These are phyloP conservation scores for Poronia punctata DNA, from an alignment of 495 filamentous ascomycete species.

Conservation along the genomic window DNA sequence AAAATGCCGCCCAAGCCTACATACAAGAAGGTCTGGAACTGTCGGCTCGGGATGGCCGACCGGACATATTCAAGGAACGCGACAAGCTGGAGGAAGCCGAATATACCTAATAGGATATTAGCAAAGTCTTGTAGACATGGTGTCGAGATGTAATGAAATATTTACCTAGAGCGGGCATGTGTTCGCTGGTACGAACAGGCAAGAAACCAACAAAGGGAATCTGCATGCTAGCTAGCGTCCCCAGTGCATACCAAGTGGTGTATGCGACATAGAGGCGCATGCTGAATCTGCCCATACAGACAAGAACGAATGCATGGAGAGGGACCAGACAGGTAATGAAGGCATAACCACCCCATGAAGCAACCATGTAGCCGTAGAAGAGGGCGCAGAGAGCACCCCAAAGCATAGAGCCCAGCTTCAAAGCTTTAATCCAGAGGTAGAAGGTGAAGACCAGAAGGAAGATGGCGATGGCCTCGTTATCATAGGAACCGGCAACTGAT, in stretches of 20 bases:
- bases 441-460: constrained; percentile 98
- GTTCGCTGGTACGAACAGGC: constrained; percentile 93
- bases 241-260: constrained; percentile 95
- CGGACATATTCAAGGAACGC: constrained; percentile 90
- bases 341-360: constrained; percentile 98
- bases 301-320: constrained; percentile 88
- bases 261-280: constrained; percentile 92
- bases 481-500: constrained; percentile 96
- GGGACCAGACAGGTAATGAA: constrained; percentile 99
- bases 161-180: constrained; percentile 94
- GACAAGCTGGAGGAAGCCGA: constrained; percentile 90
- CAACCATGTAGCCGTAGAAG: constrained; percentile 99
- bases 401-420: constrained; percentile 91
- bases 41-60: constrained; percentile 76
- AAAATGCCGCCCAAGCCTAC: constrained; percentile 64
- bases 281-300: constrained; percentile 96
- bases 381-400: constrained; percentile 93
- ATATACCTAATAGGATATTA: constrained; percentile 64
- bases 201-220: constrained; percentile 98
- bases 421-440: constrained; percentile 96
- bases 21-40: constrained; percentile 85
- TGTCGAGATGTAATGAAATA: constrained; percentile 3
- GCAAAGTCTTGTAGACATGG: constrained; percentile 1
- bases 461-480: constrained; percentile 99
- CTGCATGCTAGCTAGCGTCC: constrained; percentile 97